Evolutionary conservation across 176 grass and related monocot genomes (phyloP).

Genomic region (Dendrocalamus sinicus): DNA sequence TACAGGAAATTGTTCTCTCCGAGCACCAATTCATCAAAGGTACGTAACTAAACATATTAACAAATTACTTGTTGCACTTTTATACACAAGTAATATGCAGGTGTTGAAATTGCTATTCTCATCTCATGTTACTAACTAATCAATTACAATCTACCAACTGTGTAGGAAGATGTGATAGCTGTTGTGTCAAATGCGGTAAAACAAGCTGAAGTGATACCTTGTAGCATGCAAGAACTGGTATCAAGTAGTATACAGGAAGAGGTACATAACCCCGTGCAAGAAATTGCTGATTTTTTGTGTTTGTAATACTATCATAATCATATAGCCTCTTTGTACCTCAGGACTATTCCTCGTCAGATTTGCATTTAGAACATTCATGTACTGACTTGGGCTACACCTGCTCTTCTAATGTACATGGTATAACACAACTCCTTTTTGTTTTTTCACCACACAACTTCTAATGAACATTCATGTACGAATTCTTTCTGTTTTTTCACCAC

Average conservation of each 20-base stretch:
- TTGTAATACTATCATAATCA: neutral
- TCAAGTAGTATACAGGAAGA: slow-evolving; percentile 28
- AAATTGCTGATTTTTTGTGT: neutral
- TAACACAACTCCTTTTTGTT: neutral
- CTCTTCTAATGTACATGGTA: slow-evolving; percentile 38
- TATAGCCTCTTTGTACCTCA: neutral
- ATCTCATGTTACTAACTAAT: slow-evolving; percentile 12
- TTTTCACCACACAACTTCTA: too few species aligned
- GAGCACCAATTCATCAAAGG: slow-evolving; percentile 36
- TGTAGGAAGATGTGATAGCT: slow-evolving; percentile 26
- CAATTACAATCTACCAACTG: slow-evolving; percentile 22
- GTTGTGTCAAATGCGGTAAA: neutral
- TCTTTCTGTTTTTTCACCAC: neutral
- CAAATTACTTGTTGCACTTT: neutral
- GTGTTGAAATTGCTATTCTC: slow-evolving; percentile 1
- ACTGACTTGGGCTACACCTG: neutral
- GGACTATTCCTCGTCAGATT: slow-evolving; percentile 3
- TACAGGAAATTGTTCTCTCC: slow-evolving; percentile 40
- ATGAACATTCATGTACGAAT: too few species aligned
- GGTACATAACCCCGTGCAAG: slow-evolving; percentile 32
- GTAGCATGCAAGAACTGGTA: slow-evolving; percentile 1
- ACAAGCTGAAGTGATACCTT: neutral
- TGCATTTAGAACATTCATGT: neutral
- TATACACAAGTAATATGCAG: neutral
- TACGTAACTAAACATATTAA: slow-evolving; percentile 27